Base-by-base conservation (phyloP, 495 filamentous ascomycete species). In the Tricharina praecox region DNA sequence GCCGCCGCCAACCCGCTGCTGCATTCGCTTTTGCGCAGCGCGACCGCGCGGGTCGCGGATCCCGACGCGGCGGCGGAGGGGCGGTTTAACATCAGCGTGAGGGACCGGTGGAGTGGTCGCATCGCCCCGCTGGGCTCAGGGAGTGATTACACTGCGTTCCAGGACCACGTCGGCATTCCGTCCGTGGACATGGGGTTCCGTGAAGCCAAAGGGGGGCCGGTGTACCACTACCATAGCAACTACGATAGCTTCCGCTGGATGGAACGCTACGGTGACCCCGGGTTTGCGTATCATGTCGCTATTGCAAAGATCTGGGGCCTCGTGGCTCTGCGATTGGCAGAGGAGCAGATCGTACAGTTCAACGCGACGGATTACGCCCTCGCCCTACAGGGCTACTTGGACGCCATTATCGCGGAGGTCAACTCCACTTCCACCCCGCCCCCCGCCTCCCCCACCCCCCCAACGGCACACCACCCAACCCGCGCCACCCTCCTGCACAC, bases 171-270 rank as follows among this genome's bases (percentile, higher is more conserved):
- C 0, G 84, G 84, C 25, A 73, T 83, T 23, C 66, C 79, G 11
- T 86, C 81, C 15, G 69, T 96, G 42, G 74, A 82, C 48, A 65
- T 82, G 21, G 74, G 73, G 4, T 83, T 80, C 50, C 51, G 63
- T 33, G 47, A 49, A 20, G 62, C 58, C 2, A n/a, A 36, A 0
- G 62, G 67, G 0, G 66, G 68, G 24, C 61, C 80, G 0, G 70
- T 83, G 2, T 83, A 82, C 52, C 80, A 82, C 55, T 85, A 84
- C 53, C 80, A 85, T 59, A 81, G 76, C 49, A 83, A 84, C 60
- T 85, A 82, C 57, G 80, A 85, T 56, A 76, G 70, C 54, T 81
- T 80, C 51, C 66, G 72, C 47, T 85, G 80, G 80, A 85, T 85
- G 80, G 69, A 78, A 24, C 71, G 65, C 16, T 82, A 68, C 50